Conservation (phyloP, 1,284 basidiomycete species). For the Porogramme epimiltina region DNA sequence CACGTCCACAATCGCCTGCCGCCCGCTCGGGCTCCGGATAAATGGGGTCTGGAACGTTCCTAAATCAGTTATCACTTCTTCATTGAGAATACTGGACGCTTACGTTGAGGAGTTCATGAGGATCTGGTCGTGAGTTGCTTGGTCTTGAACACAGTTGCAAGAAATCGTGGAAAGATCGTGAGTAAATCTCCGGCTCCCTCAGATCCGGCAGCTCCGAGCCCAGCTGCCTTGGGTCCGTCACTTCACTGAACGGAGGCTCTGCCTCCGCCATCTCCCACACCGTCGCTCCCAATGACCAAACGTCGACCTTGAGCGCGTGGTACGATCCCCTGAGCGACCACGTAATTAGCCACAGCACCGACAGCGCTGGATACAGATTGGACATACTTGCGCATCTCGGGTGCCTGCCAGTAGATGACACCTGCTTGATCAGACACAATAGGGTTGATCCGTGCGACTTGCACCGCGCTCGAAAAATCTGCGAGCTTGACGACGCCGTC, state of each 20-base stretch:
- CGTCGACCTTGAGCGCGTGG: conserved; percentile 72
- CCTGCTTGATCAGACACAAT: conserved; percentile 60
- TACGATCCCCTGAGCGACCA: conserved; percentile 55
- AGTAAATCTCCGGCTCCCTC: conserved; percentile 57
- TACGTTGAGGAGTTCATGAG: conserved; percentile 64
- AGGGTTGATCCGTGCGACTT: conserved; percentile 50
- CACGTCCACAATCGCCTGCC: conserved; percentile 63
- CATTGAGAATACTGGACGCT: conserved; percentile 26
- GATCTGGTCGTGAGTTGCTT: conserved; percentile 53
- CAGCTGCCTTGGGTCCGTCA: conserved; percentile 47
- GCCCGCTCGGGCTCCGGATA: conserved; percentile 67
- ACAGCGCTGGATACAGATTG: conserved; percentile 21
- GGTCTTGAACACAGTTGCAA: conserved; percentile 67
- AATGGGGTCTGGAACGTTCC: conserved; percentile 50
- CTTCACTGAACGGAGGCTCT: conserved; percentile 69
- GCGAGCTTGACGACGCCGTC: conserved; percentile 74
- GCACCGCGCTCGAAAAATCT: conserved; percentile 76
- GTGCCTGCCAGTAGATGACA: conserved; percentile 79
- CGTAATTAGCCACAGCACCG: not conserved
- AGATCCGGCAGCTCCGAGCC: conserved; percentile 67
- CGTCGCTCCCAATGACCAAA: conserved; percentile 82
- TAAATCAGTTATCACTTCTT: not conserved
- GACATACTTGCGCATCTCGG: conserved; percentile 69
- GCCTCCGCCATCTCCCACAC: conserved; percentile 80
- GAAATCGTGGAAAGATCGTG: conserved; percentile 75